Evolutionary conservation across 306 rosid species (phyloP).

Genomic region (Castanea crenata): DNA sequence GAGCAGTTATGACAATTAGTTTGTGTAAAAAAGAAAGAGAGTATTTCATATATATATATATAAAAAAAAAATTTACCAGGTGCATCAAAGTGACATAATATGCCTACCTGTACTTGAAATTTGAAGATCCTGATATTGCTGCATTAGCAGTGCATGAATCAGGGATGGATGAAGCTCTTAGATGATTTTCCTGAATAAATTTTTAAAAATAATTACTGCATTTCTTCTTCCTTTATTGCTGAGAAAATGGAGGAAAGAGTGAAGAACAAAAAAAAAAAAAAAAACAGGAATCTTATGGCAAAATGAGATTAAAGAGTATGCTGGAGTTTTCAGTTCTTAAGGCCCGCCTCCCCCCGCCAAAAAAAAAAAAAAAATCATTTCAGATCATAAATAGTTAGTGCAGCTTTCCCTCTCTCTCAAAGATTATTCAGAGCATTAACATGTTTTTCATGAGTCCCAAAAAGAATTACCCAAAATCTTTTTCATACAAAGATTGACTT

Average conservation of each 20-base stretch:
- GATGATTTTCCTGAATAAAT: conserved; percentile 51
- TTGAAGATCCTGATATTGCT: conserved; percentile 45
- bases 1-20: conserved; percentile 16
- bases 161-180: conserved; percentile 32
- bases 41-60: no score
- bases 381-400: no score
- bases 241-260: neutral
- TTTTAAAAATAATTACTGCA: conserved; percentile 2
- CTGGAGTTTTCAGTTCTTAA: neutral
- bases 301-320: neutral
- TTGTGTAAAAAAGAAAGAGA: conserved; percentile 1
- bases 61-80: no score
- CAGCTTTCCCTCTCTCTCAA: neutral
- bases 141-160: conserved; percentile 27
- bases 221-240: neutral
- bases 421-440: neutral
- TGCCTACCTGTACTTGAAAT: conserved; percentile 50
- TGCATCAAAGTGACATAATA: conserved; percentile 16
- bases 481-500: neutral
- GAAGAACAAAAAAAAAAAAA: neutral
- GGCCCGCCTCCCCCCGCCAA: no score
- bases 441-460: neutral
- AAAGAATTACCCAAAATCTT: neutral
- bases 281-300: neutral
- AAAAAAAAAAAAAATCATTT: no score